These are phyloP conservation scores for Saccharomycopsis sp. DNA, from an alignment of 805 yeast genomes.

Conservation along the genomic window DNA sequence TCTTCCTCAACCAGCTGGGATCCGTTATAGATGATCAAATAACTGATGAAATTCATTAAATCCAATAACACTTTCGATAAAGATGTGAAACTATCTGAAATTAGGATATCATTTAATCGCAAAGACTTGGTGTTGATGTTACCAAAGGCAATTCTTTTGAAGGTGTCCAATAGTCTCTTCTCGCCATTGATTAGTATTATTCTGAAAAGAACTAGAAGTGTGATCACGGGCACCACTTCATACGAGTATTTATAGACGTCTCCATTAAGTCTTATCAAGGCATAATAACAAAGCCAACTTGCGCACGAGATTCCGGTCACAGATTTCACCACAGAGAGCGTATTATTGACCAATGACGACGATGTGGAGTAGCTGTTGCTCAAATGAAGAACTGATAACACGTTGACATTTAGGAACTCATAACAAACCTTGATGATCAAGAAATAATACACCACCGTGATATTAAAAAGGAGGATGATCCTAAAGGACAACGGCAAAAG, in stretches of 20 bases:
- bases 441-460: conserved; percentile 13
- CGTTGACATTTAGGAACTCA: conserved; percentile 3
- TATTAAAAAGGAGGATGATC: conserved; percentile 8
- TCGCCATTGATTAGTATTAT: conserved; percentile 8
- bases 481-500: conserved; percentile 13
- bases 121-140: conserved; percentile 46
- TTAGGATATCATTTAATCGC: conserved; percentile 72
- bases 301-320: conserved; percentile 2
- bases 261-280: background rate
- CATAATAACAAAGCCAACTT: conserved; percentile 5
- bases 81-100: conserved; percentile 82
- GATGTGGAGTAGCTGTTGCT: background rate
- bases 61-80: conserved; percentile 74
- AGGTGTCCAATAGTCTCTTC: conserved; percentile 41
- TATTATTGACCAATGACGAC: conserved; percentile 2
- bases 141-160: conserved; percentile 51
- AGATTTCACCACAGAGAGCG: conserved; percentile 3
- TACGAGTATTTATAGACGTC: background rate
- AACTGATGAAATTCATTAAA: conserved; percentile 46
- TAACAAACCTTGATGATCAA: conserved; percentile 1
- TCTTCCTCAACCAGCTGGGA: background rate
- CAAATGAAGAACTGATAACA: conserved; percentile 5
- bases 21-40: conserved; percentile 29
- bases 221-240: conserved; percentile 14
- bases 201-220: conserved; percentile 7